Evolutionary conservation across 495 filamentous ascomycete species (phyloP).

Genomic region (Neurospora tetraspora): DNA sequence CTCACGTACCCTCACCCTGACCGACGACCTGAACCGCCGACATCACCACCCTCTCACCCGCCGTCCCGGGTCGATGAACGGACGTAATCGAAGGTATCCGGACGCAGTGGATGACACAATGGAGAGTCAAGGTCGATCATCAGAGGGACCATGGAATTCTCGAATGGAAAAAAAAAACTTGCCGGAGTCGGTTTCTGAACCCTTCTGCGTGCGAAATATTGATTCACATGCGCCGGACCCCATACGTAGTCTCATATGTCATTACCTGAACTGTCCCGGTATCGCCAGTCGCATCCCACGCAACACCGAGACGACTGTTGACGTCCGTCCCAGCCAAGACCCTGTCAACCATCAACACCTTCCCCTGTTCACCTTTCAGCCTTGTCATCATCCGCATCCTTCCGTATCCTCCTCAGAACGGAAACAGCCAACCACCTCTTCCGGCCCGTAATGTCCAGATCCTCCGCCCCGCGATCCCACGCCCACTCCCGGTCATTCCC

Average conservation of each 20-base stretch:
- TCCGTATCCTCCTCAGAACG: slow-evolving; percentile 32
- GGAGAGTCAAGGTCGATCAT: background rate
- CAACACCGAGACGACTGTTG: background rate
- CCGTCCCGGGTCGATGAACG: background rate
- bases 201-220: background rate
- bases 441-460: slow-evolving; percentile 42
- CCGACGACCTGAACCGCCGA: background rate
- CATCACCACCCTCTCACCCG: background rate
- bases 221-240: background rate
- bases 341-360: background rate
- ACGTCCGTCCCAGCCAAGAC: background rate
- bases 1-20: background rate
- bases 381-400: background rate
- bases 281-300: background rate
- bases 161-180: background rate
- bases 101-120: background rate
- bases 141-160: background rate
- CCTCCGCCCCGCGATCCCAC: slow-evolving; percentile 51
- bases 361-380: background rate
- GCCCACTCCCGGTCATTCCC: slow-evolving; percentile 59
- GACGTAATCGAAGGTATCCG: background rate
- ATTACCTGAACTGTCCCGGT: background rate
- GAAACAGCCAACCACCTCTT: slow-evolving; percentile 74
- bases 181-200: background rate
- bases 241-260: background rate